Conservation (phyloP, 2,329 filamentous ascomycete species). For the Myriosclerotinia scirpicola region DNA sequence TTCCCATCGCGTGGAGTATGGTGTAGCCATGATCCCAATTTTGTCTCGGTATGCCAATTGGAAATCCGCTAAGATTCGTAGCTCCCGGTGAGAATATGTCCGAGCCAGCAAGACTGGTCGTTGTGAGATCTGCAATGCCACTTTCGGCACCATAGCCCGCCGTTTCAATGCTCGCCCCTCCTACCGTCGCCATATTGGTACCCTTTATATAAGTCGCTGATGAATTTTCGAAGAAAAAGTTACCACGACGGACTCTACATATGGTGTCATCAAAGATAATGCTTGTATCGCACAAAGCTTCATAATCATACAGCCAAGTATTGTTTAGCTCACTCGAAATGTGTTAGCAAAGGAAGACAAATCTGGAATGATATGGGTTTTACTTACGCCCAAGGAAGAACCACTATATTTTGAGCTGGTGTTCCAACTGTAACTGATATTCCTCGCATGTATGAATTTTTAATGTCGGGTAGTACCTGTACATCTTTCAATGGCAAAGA, state of each 20-base stretch:
- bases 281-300: not conserved
- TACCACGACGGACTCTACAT: not conserved
- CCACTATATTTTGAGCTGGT: constrained; percentile 14
- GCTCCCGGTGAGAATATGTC: constrained; percentile 1
- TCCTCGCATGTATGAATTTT: not conserved
- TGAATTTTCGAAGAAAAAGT: constrained; percentile 1
- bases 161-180: constrained; percentile 1
- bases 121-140: not conserved
- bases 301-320: constrained; percentile 13
- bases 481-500: constrained; percentile 8
- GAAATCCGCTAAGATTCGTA: constrained; percentile 1
- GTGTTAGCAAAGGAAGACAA: not conserved
- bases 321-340: constrained; percentile 3
- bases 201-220: not conserved
- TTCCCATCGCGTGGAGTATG: constrained; percentile 11
- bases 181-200: not conserved
- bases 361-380: not conserved
- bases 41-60: constrained; percentile 12
- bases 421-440: not conserved
- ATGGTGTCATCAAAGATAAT: constrained; percentile 2
- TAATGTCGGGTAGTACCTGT: constrained; percentile 4
- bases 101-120: not conserved
- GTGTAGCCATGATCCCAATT: constrained; percentile 14
- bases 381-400: constrained; percentile 13
- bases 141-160: not conserved